Evolutionary conservation across 192 early-diverging fungal species (phyloP).

Genomic region (Backusella australiensis): DNA sequence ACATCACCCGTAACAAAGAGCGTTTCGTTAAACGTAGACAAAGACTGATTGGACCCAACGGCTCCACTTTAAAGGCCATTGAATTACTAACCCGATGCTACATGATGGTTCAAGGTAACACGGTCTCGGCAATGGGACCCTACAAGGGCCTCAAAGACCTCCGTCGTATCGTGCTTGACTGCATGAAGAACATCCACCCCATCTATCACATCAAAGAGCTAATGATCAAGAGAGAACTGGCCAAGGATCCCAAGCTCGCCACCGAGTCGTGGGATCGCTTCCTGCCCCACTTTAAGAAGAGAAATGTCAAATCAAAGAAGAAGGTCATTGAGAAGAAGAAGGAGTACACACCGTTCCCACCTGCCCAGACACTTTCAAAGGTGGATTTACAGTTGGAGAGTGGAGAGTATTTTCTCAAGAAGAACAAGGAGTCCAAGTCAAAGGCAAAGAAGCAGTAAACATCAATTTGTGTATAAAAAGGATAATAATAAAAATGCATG

Average conservation of each 20-base stretch:
- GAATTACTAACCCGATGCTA: slow-evolving; percentile 95
- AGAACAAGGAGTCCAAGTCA: slow-evolving; percentile 6
- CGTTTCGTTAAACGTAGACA: slow-evolving; percentile 96
- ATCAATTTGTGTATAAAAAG: neutral
- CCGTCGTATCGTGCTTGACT: slow-evolving; percentile 90
- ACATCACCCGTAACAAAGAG: slow-evolving; percentile 93
- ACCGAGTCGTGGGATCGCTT: slow-evolving; percentile 97
- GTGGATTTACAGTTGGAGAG: slow-evolving; percentile 91
- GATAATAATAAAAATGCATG: neutral
- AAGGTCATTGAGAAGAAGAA: slow-evolving; percentile 54
- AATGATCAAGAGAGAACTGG: slow-evolving; percentile 98
- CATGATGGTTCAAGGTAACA: slow-evolving; percentile 98
- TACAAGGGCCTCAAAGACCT: slow-evolving; percentile 87
- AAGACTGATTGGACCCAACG: slow-evolving; percentile 91
- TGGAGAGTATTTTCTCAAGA: slow-evolving; percentile 94
- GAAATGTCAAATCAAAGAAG: slow-evolving; percentile 74
- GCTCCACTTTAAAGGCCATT: slow-evolving; percentile 95
- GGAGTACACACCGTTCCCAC: slow-evolving; percentile 89
- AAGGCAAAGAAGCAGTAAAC: slow-evolving; percentile 9
- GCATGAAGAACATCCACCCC: slow-evolving; percentile 98
- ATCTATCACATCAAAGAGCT: slow-evolving; percentile 99
- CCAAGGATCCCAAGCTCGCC: slow-evolving; percentile 93
- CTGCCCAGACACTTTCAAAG: slow-evolving; percentile 79
- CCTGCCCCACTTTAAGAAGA: slow-evolving; percentile 94
- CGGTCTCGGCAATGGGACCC: slow-evolving; percentile 91